Base-by-base conservation (phyloP, 1,139 yeast genomes). In the Entelexis sorbosivorans region DNA sequence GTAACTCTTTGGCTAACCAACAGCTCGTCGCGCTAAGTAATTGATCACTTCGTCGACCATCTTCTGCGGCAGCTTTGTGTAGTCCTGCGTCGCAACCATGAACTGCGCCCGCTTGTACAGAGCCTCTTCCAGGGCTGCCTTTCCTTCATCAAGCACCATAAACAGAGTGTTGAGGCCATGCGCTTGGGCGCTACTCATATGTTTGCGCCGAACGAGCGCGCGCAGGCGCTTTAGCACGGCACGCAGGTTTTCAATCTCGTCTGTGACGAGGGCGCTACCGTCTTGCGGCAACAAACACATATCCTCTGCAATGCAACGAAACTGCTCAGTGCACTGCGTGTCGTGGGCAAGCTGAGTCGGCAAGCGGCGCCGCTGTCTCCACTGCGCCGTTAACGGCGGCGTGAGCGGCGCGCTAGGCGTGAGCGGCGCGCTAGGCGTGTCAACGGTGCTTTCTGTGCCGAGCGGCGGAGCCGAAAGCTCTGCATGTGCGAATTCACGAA, bases 41-140 rank as follows among this genome's bases (percentile, higher is more conserved):
- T 14, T 17, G 13, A 42, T 42, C 3, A 42, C n/a, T n/a, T 31
- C 35, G 29, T 42, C 45, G 10, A 36, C 45, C 35, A 42, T 42
- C 20, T 42, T 42, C 29, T 42, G 36, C 4, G 45, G 45, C 6
- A 42, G 36, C 16, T 10, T 19, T 8, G 36, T 8, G 29, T 42
- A 42, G 29, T 42, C 45, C 16, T 20, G 19, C 17, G 36, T 32
- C 11, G 36, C 45, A 4, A 42, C 8, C 28, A 32, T 24, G 29
- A 42, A 42, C 20, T 42, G 26, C 29, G 31, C 36, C 8, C 36
- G 36, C 19, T 32, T 42, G 16, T 9, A 42, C 2, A 42, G 17
- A 13, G 45, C 45, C 8, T 31, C 19, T n/a, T 42, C 20, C 16
- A 42, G 14, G 5, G 29, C 36, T 7, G 36, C 26, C 9, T 1